These are phyloP conservation scores for Akanthomyces lecanii DNA, from an alignment of 2,329 filamentous ascomycete species.

Conservation along the genomic window DNA sequence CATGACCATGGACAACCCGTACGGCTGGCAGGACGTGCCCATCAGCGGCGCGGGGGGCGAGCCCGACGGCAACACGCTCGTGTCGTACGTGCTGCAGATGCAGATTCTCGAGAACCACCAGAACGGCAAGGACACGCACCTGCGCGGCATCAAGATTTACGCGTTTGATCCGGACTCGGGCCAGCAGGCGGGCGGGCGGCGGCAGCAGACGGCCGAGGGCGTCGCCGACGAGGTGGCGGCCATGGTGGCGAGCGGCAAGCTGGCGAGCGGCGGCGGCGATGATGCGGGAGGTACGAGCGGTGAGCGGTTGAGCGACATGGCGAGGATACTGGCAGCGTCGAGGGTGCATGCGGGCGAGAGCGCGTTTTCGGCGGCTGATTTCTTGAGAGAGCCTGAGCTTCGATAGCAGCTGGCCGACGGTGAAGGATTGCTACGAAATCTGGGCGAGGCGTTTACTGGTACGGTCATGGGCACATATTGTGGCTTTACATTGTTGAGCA, in stretches of 20 bases:
- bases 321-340: slow-evolving; percentile 25
- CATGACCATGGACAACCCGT: slow-evolving; percentile 72
- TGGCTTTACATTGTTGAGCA: background rate
- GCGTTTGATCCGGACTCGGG: slow-evolving; percentile 50
- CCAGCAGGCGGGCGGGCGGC: slow-evolving; percentile 21
- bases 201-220: slow-evolving; percentile 29
- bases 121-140: slow-evolving; percentile 98
- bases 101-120: slow-evolving; percentile 95
- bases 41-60: slow-evolving; percentile 51
- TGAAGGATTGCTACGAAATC: background rate
- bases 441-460: background rate
- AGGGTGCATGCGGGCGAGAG: slow-evolving; percentile 32
- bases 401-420: slow-evolving; percentile 24
- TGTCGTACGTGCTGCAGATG: slow-evolving; percentile 86
- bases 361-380: slow-evolving; percentile 36
- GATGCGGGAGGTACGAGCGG: slow-evolving; percentile 4
- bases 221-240: slow-evolving; percentile 18
- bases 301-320: slow-evolving; percentile 27
- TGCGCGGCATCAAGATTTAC: slow-evolving; percentile 87
- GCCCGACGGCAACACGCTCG: slow-evolving; percentile 67
- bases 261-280: background rate
- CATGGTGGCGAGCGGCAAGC: slow-evolving; percentile 3
- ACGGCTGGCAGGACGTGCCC: slow-evolving; percentile 87
- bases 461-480: background rate
- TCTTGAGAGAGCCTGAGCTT: slow-evolving; percentile 41